Evolutionary conservation across 1,284 basidiomycete genomes (phyloP), one percentile per base, ranked within the genome.

Genomic region (Cryptococcus sp.): DNA sequence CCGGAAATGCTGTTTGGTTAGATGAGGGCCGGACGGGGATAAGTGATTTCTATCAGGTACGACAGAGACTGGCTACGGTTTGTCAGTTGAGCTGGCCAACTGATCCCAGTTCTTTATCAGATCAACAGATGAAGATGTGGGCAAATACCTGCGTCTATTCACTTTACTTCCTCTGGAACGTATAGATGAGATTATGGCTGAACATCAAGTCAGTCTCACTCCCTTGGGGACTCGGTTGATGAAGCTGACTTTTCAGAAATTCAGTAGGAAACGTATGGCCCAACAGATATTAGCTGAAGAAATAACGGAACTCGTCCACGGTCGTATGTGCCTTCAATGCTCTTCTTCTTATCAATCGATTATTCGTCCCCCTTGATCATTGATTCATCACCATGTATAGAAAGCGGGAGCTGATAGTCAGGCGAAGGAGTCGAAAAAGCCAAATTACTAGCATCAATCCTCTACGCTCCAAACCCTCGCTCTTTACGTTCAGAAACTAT

Each of bases 1-100:
- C 91, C 0, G 94, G 94, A 1, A 98, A 98, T 67, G 94, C 96
- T 0, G 78, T 99, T 0, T 98, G 94, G 88, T 77, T 97, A 34
- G 85, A 94, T 64, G 76, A 81, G 23, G 63, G 73, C 2, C 72
- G 88, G 63, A 96, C 91, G 1, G 87, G 85, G 59, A 81, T 87
- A 10, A 87, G 88, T 60, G 91, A 94, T 59, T 90, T 97, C 64
- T 96, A 94, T 65, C 92, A 96, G 79, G 92, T 88, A 39, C 50
- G 48, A 90, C 14, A 39, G n/a, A n/a, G n/a, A n/a, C n/a, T n/a
- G 24, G 19, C 23, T 22, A 32, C 21, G 7, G 18, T 39, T 19
- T 16, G 43, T 48, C 47, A 23, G n/a, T 13, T 40, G 1, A 9
- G 14, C 14, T 32, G 23, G 28, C n/a, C 23, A n/a, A n/a, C 21